These are phyloP conservation scores for Raphanus sativus DNA, from an alignment of 345 rosid species.

Conservation along the genomic window DNA sequence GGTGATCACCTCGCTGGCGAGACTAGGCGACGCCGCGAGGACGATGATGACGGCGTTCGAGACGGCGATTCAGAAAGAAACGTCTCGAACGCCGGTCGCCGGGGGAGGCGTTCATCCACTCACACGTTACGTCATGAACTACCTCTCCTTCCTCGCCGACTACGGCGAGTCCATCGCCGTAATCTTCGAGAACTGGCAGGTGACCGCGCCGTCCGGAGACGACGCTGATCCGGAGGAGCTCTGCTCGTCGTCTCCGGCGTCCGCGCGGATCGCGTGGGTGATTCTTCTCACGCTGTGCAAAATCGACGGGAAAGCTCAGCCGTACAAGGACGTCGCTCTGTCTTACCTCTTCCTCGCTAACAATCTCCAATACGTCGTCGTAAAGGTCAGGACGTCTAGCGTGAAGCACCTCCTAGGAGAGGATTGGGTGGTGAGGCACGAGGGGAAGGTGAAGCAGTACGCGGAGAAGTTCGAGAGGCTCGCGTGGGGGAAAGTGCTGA, in stretches of 20 bases:
- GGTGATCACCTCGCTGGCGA: constrained; percentile 52
- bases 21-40: constrained; percentile 55
- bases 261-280: constrained; percentile 55
- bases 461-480: constrained; percentile 68
- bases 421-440: constrained; percentile 67
- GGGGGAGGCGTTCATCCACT: constrained; percentile 85
- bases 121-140: constrained; percentile 79
- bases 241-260: constrained; percentile 28
- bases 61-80: constrained; percentile 58
- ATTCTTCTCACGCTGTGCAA: constrained; percentile 74
- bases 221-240: constrained; percentile 22
- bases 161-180: constrained; percentile 52
- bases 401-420: constrained; percentile 67
- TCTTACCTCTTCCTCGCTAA: constrained; percentile 84
- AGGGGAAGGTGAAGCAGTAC: constrained; percentile 59
- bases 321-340: constrained; percentile 67
- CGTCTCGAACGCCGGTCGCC: constrained; percentile 45
- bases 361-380: constrained; percentile 79
- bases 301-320: constrained; percentile 67
- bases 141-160: constrained; percentile 63
- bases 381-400: constrained; percentile 56
- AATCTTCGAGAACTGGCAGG: constrained; percentile 53
- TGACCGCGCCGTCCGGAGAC: constrained; percentile 21
- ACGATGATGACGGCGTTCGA: constrained; percentile 64
- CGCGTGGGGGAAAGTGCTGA: constrained; percentile 67